These are phyloP conservation scores for Cyberlindnera mississippiensis DNA, from an alignment of 805 yeast genomes.

Conservation along the genomic window DNA sequence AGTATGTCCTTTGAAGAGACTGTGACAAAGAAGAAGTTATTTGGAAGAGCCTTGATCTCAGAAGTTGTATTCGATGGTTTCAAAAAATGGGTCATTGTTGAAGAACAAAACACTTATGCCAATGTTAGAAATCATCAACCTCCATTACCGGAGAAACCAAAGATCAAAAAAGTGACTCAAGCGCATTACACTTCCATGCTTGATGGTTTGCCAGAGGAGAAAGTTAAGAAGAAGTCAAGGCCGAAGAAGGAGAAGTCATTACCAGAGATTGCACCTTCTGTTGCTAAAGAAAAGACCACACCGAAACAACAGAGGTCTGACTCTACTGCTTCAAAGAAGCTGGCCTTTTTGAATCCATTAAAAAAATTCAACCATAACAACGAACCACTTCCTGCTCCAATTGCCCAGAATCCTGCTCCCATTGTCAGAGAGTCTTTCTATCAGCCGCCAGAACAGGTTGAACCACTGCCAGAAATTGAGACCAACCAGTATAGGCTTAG, in stretches of 20 bases:
- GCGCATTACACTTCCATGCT: slow-evolving; percentile 22
- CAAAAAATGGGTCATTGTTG: slow-evolving; percentile 73
- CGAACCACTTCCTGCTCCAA: slow-evolving; percentile 11
- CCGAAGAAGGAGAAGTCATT: slow-evolving; percentile 12
- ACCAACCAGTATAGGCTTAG: slow-evolving; percentile 26
- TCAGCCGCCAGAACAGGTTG: slow-evolving; percentile 23
- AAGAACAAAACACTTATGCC: slow-evolving; percentile 51
- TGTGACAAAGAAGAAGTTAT: slow-evolving; percentile 54
- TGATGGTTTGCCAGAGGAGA: slow-evolving; percentile 19
- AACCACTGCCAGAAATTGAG: slow-evolving; percentile 23
- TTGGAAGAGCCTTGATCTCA: slow-evolving; percentile 78
- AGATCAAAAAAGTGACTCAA: slow-evolving; percentile 18
- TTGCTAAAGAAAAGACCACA: slow-evolving; percentile 1
- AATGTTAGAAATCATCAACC: slow-evolving; percentile 21
- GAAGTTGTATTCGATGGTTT: slow-evolving; percentile 77
- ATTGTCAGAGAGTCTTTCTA: slow-evolving; percentile 8
- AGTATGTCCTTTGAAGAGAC: slow-evolving; percentile 74
- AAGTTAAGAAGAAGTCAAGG: neutral
- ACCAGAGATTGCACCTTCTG: slow-evolving; percentile 3
- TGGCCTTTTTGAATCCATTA: slow-evolving; percentile 8
- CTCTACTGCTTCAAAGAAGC: slow-evolving; percentile 12
- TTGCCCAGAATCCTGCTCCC: slow-evolving; percentile 4
- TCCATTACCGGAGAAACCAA: slow-evolving; percentile 22
- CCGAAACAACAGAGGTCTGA: slow-evolving; percentile 5
- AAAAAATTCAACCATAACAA: slow-evolving; percentile 5